These are phyloP conservation scores for Rosa multiflora DNA, from an alignment of 306 rosid genomes.

Conservation along the genomic window DNA sequence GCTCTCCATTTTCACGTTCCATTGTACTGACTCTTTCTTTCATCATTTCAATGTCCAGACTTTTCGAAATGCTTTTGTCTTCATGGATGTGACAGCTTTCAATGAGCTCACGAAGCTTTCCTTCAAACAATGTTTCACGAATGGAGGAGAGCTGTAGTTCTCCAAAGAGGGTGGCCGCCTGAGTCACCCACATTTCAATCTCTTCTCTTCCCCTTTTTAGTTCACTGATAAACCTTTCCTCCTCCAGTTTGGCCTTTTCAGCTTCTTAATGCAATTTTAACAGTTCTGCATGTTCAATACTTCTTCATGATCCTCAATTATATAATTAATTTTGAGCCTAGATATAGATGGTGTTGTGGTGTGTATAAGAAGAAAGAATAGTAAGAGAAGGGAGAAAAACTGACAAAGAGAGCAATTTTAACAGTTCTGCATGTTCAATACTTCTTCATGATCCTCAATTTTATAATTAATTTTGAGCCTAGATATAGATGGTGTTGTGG, in stretches of 20 bases:
- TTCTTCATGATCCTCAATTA: too few relatives aligned
- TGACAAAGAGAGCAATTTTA: too few relatives aligned
- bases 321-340: too few relatives aligned
- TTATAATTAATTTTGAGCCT: too few relatives aligned
- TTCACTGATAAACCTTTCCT: constrained; percentile 42
- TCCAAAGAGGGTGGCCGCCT: constrained; percentile 50
- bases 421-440: too few relatives aligned
- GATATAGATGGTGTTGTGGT: too few relatives aligned
- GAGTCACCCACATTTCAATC: constrained; percentile 62
- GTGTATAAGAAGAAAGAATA: too few relatives aligned
- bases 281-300: too few relatives aligned
- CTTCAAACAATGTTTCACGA: constrained; percentile 62
- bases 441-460: too few relatives aligned
- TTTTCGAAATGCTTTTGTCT: constrained; percentile 41
- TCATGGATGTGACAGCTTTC: constrained; percentile 52
- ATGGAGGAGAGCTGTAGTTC: constrained; percentile 54
- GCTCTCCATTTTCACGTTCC: constrained; percentile 53
- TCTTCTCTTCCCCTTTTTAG: constrained; percentile 43
- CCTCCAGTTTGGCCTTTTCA: constrained; percentile 40
- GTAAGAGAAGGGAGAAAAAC: too few relatives aligned
- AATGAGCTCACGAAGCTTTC: constrained; percentile 59
- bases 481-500: too few relatives aligned
- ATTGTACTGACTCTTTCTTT: constrained; percentile 53
- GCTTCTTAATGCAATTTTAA: constrained; percentile 41
- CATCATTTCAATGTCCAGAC: constrained; percentile 43